Evolutionary conservation across 2,329 filamentous ascomycete genomes (phyloP).

Genomic region (Ophiostoma novo-ulmi): DNA sequence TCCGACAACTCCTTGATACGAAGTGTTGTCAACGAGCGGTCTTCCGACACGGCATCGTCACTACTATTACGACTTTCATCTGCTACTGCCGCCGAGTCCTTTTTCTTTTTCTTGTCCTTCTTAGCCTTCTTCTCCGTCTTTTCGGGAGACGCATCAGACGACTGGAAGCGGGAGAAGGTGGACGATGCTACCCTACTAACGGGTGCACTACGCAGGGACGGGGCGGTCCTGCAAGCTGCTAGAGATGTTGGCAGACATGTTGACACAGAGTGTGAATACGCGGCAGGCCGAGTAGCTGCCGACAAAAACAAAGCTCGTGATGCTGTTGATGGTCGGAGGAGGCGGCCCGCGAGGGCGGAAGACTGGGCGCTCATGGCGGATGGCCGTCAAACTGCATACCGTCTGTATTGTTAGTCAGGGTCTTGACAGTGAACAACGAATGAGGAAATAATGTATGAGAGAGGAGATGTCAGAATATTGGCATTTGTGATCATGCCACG

Average conservation of each 20-base stretch:
- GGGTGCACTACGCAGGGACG: not conserved
- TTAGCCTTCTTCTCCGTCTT: not conserved
- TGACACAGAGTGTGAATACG: not conserved
- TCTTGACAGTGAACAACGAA: not conserved
- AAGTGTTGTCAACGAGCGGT: conserved; percentile 27
- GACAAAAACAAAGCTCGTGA: not conserved
- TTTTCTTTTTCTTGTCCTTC: not conserved
- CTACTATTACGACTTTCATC: not conserved
- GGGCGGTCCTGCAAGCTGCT: not conserved
- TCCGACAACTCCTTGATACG: conserved; percentile 51
- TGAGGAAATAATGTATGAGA: not conserved
- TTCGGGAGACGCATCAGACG: not conserved
- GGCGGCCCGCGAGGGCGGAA: conserved; percentile 2
- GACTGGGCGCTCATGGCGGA: conserved; percentile 13
- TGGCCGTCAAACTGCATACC: conserved; percentile 6
- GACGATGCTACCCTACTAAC: not conserved
- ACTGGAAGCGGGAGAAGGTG: not conserved
- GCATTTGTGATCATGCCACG: conserved; percentile 51
- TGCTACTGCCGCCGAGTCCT: not conserved
- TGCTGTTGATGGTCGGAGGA: not conserved
- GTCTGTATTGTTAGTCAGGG: conserved; percentile 9
- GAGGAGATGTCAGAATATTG: conserved; percentile 36
- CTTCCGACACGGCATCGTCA: conserved; percentile 6
- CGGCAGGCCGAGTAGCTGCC: not conserved
- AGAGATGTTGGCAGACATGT: not conserved